phyloP scores from a whole-genome alignment of 208 protist species.

The Trypanosoma lewisi region DNA sequence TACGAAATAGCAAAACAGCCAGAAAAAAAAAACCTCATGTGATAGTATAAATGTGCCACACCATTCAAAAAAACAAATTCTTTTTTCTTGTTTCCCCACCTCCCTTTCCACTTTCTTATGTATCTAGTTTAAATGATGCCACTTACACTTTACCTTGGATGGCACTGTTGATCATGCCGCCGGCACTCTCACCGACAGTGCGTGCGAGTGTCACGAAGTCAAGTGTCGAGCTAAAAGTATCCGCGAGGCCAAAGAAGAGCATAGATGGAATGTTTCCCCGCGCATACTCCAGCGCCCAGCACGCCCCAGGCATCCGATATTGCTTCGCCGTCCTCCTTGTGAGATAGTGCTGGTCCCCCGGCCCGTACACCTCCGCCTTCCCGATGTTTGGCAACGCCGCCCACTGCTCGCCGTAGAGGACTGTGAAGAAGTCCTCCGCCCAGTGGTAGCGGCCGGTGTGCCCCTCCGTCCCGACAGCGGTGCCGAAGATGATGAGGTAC shows the following conservation, averaged over 20 bases:
- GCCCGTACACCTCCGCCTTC: slow-evolving; percentile 58
- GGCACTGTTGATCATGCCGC: slow-evolving; percentile 71
- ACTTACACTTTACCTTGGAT: slow-evolving; percentile 78
- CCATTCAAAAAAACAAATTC: neutral
- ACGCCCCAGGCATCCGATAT: slow-evolving; percentile 89
- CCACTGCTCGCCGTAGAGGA: slow-evolving; percentile 91
- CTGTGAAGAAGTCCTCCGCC: slow-evolving; percentile 89
- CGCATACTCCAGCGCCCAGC: slow-evolving; percentile 92
- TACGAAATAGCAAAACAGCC: neutral
- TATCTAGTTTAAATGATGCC: neutral
- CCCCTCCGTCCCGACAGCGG: slow-evolving; percentile 84
- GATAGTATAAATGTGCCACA: too few species aligned
- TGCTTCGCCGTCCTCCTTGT: slow-evolving; percentile 67
- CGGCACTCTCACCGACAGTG: slow-evolving; percentile 62
- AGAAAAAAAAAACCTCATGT: slow-evolving; percentile 1
- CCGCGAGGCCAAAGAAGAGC: slow-evolving; percentile 90
- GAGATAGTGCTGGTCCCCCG: slow-evolving; percentile 78
- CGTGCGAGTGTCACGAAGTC: slow-evolving; percentile 69
- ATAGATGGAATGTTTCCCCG: slow-evolving; percentile 90
- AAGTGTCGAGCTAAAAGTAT: slow-evolving; percentile 80
- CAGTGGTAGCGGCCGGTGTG: slow-evolving; percentile 83
- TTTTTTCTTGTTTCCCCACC: neutral
- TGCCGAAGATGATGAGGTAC: slow-evolving; percentile 93
- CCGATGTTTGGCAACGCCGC: slow-evolving; percentile 41
- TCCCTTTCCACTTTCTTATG: slow-evolving; percentile 4